Evolutionary conservation across 768 basidiomycete genomes (phyloP).

Genomic region (Jaapia argillacea): DNA sequence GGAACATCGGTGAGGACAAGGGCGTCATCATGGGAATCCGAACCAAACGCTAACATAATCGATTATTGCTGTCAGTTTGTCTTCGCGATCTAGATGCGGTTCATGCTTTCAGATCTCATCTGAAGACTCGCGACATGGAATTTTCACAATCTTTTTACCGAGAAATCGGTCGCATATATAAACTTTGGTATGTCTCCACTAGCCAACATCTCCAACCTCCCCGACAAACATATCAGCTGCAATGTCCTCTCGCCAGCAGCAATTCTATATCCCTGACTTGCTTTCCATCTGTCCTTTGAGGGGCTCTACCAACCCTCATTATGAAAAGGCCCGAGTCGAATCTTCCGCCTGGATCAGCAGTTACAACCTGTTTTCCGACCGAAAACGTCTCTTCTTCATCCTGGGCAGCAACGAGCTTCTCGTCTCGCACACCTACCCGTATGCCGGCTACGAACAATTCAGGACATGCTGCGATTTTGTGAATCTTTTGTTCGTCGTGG

Average conservation of each 20-base stretch:
- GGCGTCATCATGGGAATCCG: no score
- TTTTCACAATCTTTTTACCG: not conserved
- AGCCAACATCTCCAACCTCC: not conserved
- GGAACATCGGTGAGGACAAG: no score
- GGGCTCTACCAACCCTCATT: constrained; percentile 48
- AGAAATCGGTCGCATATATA: not conserved
- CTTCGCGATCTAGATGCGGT: not conserved
- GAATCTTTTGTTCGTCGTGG: constrained; percentile 45
- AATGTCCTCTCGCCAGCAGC: constrained; percentile 4
- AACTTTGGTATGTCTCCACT: not conserved
- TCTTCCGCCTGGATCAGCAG: constrained; percentile 59
- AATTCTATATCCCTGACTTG: constrained; percentile 50
- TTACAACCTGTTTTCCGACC: constrained; percentile 49
- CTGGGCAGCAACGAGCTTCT: constrained; percentile 56
- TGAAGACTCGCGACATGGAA: not conserved
- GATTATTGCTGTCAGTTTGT: no score
- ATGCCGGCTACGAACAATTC: constrained; percentile 49
- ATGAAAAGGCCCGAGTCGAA: constrained; percentile 43
- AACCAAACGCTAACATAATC: no score
- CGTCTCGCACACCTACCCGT: constrained; percentile 54
- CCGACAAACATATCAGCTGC: not conserved
- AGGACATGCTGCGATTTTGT: constrained; percentile 56
- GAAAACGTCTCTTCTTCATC: constrained; percentile 54
- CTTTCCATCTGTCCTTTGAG: constrained; percentile 35
- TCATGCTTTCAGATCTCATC: not conserved